These are phyloP conservation scores for Sporobolomyces roseus DNA, from an alignment of 768 basidiomycete genomes.

Conservation along the genomic window DNA sequence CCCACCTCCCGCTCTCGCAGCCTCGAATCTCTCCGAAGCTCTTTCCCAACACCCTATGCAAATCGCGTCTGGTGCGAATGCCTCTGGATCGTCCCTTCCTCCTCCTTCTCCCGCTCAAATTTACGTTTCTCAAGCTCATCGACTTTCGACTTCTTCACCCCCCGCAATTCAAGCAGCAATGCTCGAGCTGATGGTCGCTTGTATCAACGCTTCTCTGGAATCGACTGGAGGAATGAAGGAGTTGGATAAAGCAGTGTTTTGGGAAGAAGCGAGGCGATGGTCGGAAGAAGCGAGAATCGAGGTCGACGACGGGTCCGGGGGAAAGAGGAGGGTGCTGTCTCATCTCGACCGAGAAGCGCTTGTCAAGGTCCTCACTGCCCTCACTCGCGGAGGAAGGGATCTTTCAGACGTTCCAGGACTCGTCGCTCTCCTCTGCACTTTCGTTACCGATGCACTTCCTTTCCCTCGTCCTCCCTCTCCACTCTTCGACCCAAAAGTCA, in stretches of 20 bases:
- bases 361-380: slow-evolving; percentile 31
- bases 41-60: slow-evolving; percentile 21
- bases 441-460: slow-evolving; percentile 41
- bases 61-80: background rate
- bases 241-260: slow-evolving; percentile 39
- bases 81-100: background rate
- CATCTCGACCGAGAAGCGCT: slow-evolving; percentile 41
- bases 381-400: slow-evolving; percentile 44
- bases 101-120: slow-evolving; percentile 33
- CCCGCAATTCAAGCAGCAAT: slow-evolving; percentile 12
- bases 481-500: slow-evolving; percentile 42
- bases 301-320: slow-evolving; percentile 27
- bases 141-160: slow-evolving; percentile 17
- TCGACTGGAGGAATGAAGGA: slow-evolving; percentile 37
- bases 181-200: slow-evolving; percentile 34
- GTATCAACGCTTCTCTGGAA: slow-evolving; percentile 35
- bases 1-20: slow-evolving; percentile 38
- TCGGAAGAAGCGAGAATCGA: slow-evolving; percentile 34
- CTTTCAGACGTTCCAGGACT: slow-evolving; percentile 43
- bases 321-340: slow-evolving; percentile 20
- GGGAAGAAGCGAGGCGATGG: slow-evolving; percentile 41
- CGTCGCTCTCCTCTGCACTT: slow-evolving; percentile 42
- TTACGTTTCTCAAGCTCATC: slow-evolving; percentile 38
- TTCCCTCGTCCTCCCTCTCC: slow-evolving; percentile 34
- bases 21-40: slow-evolving; percentile 27